Evolutionary conservation across 176 grass and related monocot species (phyloP), one percentile per base, ranked within the genome.

Genomic region (Oryza officinalis): DNA sequence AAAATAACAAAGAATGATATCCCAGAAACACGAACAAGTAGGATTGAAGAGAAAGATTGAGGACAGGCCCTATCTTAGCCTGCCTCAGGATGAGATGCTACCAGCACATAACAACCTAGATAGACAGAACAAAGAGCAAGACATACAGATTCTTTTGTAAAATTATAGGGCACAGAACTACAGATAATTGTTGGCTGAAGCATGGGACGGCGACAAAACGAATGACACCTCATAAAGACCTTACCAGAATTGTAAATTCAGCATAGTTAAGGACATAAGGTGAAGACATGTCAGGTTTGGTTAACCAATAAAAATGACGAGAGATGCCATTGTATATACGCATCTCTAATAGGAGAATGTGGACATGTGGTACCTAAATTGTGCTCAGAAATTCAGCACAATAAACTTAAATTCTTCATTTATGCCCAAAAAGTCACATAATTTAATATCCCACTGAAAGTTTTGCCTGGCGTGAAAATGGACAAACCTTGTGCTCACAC

Each of bases 401-500:
- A 3, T 59, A 33, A 43, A 31, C 15, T 30, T 64, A 1, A 69
- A 76, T 47, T 40, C 17, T 67, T 69, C 13, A 38, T 41, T n/a
- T 17, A 54, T 3, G 25, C 44, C 49, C 57, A 68, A 67, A 15
- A 76, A 1, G 10, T 25, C 68, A 69, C 25, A 66, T 63, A 61
- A 68, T n/a, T 43, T 72, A 82, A 26, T 11, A 47, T 23, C 32
- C 7, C 33, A 54, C 25, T 10, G 67, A 8, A 59, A 33, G 27
- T 63, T 63, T 18, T 79, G 9, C 13, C 23, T 79, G 23, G 22
- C 61, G 69, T 46, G 3, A 74, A 85, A 63, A 85, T 78, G 73
- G 65, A 78, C 65, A 22, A 88, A 99, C 97, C 93, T 96, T 99
- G 81, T 96, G 87, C 71, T 96, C 91, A 85, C 93, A 99, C 97